These are phyloP conservation scores for Colletotrichum tropicicola DNA, from an alignment of 2,329 filamentous ascomycete species.

Conservation along the genomic window DNA sequence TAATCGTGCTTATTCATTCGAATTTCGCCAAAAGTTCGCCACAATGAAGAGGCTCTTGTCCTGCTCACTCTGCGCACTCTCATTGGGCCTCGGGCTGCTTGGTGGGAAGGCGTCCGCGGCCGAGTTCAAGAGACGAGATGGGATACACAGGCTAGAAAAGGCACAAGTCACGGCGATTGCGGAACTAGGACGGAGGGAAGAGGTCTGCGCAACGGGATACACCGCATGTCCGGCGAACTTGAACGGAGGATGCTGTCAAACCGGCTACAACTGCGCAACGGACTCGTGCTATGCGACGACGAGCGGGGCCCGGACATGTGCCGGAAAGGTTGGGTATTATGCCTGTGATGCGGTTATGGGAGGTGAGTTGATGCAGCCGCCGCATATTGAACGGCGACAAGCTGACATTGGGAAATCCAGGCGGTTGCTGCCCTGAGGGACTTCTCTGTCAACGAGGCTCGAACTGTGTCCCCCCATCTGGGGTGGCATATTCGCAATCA, in stretches of 20 bases:
- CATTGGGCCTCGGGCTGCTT: neutral
- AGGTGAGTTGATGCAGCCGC: conserved; percentile 38
- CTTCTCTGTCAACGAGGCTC: conserved; percentile 49
- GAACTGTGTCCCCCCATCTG: conserved; percentile 54
- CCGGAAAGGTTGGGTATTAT: conserved; percentile 46
- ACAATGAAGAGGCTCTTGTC: neutral
- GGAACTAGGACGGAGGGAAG: conserved; percentile 28
- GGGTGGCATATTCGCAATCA: conserved; percentile 46
- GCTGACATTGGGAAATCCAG: conserved; percentile 37
- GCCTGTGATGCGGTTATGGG: conserved; percentile 48
- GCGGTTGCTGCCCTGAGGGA: conserved; percentile 55
- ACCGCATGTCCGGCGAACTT: conserved; percentile 48
- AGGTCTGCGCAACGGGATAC: conserved; percentile 35
- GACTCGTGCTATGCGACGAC: conserved; percentile 58
- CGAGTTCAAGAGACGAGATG: conserved; percentile 40
- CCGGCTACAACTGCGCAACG: conserved; percentile 56
- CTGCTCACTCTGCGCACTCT: conserved; percentile 14
- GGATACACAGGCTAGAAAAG: conserved; percentile 42
- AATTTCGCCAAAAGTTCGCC: neutral
- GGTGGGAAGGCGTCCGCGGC: conserved; percentile 25
- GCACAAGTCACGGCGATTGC: conserved; percentile 28
- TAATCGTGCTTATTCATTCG: neutral
- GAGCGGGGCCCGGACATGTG: conserved; percentile 49
- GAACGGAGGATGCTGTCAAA: conserved; percentile 58
- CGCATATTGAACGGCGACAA: neutral